phyloP scores from a whole-genome alignment of 495 filamentous ascomycete genomes.

The Cetradonia linearis region DNA sequence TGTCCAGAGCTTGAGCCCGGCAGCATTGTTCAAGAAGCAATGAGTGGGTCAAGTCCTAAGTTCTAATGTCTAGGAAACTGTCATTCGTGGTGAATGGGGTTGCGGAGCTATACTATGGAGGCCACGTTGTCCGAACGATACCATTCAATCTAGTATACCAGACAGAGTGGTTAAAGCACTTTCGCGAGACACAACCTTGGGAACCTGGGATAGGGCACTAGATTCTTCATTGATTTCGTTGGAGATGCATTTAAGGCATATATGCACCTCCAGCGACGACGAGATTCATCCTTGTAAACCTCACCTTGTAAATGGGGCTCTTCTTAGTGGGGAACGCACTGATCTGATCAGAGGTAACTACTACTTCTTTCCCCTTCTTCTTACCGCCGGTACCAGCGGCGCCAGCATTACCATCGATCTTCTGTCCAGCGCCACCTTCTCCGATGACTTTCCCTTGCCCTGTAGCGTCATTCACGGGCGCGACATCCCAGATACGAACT shows the following conservation, averaged over 20 bases:
- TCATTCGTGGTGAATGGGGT: too few relatives aligned
- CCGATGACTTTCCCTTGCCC: slow-evolving; percentile 49
- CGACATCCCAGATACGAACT: slow-evolving; percentile 87
- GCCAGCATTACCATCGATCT: slow-evolving; percentile 38
- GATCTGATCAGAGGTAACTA: slow-evolving; percentile 86
- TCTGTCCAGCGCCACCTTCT: slow-evolving; percentile 41
- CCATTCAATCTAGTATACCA: not conserved
- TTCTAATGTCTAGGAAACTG: not conserved
- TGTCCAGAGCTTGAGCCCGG: too few relatives aligned
- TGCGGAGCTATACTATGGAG: too few relatives aligned
- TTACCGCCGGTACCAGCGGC: slow-evolving; percentile 47
- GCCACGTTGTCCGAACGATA: too few relatives aligned
- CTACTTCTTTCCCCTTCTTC: slow-evolving; percentile 82
- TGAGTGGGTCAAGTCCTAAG: not conserved
- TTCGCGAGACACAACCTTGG: too few relatives aligned
- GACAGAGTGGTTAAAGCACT: too few relatives aligned
- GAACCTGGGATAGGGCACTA: too few relatives aligned
- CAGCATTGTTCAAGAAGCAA: not conserved
- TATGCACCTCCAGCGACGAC: slow-evolving; percentile 82
- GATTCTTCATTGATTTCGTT: slow-evolving; percentile 17
- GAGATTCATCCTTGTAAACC: slow-evolving; percentile 87
- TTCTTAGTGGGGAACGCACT: slow-evolving; percentile 91
- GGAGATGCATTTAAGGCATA: slow-evolving; percentile 38
- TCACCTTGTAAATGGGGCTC: slow-evolving; percentile 84
- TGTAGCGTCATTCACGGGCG: slow-evolving; percentile 41